Conservation (phyloP, 208 protist genomes). For the Acanthamoeba sp. region DNA sequence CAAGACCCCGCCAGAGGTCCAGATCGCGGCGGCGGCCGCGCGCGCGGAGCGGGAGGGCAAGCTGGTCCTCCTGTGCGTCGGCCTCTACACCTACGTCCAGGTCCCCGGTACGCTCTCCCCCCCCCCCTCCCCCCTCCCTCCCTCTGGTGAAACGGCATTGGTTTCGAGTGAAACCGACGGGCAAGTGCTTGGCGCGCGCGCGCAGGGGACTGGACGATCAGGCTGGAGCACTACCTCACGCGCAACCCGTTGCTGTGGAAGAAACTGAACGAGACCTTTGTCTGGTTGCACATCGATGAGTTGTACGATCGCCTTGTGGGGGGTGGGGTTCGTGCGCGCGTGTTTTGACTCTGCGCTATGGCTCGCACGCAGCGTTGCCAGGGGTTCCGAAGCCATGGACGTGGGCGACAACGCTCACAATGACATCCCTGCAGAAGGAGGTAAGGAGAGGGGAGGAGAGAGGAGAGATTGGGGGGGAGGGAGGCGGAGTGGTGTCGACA, state of each 20-base stretch:
- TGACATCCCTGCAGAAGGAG: too few species aligned
- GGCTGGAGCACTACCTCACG: background rate
- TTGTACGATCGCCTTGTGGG: background rate
- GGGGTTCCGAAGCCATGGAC: background rate
- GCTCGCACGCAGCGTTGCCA: background rate
- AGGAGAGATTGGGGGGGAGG: background rate
- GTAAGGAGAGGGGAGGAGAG: too few species aligned
- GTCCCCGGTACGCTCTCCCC: background rate
- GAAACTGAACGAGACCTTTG: slow-evolving; percentile 27
- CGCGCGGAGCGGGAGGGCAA: background rate
- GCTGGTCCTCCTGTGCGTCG: slow-evolving; percentile 9
- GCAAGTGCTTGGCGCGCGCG: background rate
- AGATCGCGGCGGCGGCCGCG: slow-evolving; percentile 22
- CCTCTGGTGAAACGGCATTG: too few species aligned
- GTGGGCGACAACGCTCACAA: too few species aligned
- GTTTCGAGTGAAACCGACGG: too few species aligned
- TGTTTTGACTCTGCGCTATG: too few species aligned
- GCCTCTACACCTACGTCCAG: background rate
- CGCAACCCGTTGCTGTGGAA: background rate
- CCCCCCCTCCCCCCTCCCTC: too few species aligned
- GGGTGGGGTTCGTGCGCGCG: background rate
- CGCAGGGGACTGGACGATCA: slow-evolving; percentile 8
- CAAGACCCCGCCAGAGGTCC: background rate
- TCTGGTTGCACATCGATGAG: slow-evolving; percentile 24
- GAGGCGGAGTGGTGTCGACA: too few species aligned